Evolutionary conservation across 169 alveolate species (phyloP), one percentile per base, ranked within the genome.

Genomic region (Plasmodium berghei): DNA sequence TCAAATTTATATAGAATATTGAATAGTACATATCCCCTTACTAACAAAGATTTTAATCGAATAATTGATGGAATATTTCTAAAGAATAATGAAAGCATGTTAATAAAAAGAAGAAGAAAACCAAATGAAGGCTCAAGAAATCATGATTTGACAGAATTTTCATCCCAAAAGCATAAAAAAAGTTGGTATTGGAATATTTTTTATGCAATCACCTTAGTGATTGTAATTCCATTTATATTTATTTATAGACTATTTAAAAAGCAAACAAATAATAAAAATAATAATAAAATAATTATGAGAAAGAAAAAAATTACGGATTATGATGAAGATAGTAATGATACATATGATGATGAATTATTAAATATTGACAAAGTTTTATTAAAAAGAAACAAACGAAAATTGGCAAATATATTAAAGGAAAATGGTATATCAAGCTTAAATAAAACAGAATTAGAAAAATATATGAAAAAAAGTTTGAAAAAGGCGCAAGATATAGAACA

Each of bases 171-270:
- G 28, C 14, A 83, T 46, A 83, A 56, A 48, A 83, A 58, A 34
- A 72, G 86, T 26, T 83, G 90, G 90, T 83, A 83, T 26, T 83
- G 90, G 90, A 55, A 24, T 49, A 70, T 83, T 26, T 69, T 69
- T 46, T 83, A 83, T 83, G 67, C 90, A 12, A 16, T 83, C 3
- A 55, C 70, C 64, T 54, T 83, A 5, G 58, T 83, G 70, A 54
- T 83, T 24, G 72, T 55, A 42, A 34, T 83, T n/a, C 90, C 90
- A 22, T 56, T 83, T 67, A 52, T 83, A 62, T 83, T 83, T 56
- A 62, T 83, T 16, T 83, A 69, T 18, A 54, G 90, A 66, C 45
- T 54, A 24, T 67, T 83, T 56, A 83, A 49, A 28, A 83, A 83
- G 42, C 67, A 75, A 64, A 61, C 46, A 64, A 62, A 28, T 55